Percentiles rank a stretch among this genome's conserved stretches.
Evolutionary conservation across 2,329 filamentous ascomycete species (phyloP).

Genomic region (Xylaria sp.): DNA sequence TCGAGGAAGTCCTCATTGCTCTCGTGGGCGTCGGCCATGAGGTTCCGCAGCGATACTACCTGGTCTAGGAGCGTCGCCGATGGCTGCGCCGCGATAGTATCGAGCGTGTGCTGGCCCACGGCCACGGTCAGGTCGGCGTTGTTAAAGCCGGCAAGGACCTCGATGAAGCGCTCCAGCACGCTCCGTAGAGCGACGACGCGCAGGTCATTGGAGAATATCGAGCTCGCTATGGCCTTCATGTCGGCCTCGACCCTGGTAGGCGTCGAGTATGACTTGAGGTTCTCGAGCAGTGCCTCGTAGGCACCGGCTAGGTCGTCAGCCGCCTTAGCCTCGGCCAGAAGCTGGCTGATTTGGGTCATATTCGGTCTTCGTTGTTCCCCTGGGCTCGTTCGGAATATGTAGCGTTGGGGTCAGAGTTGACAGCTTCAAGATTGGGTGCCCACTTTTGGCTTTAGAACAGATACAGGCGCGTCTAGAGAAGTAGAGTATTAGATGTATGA

Average conservation of each 20-base stretch:
- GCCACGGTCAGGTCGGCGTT: slow-evolving; percentile 76
- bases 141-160: slow-evolving; percentile 68
- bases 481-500: background rate
- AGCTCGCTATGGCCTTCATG: slow-evolving; percentile 74
- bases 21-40: slow-evolving; percentile 87
- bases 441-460: background rate
- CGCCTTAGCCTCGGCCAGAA: slow-evolving; percentile 55
- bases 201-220: slow-evolving; percentile 74
- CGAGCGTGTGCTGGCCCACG: slow-evolving; percentile 79
- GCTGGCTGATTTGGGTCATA: slow-evolving; percentile 56
- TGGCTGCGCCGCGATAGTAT: slow-evolving; percentile 69
- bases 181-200: slow-evolving; percentile 81
- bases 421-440: background rate
- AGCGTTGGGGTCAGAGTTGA: background rate
- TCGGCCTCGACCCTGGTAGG: slow-evolving; percentile 60
- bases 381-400: slow-evolving; percentile 16
- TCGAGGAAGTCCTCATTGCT: slow-evolving; percentile 80
- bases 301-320: slow-evolving; percentile 56
- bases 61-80: slow-evolving; percentile 85
- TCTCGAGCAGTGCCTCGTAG: slow-evolving; percentile 60
- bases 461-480: too few relatives aligned
- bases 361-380: background rate
- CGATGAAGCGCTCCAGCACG: slow-evolving; percentile 74
- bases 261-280: slow-evolving; percentile 56
- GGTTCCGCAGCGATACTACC: slow-evolving; percentile 79